A percentile compares a stretch with the other conserved stretches of the same genome.
These are phyloP conservation scores for Ogataea allantospora DNA, from an alignment of 805 yeast genomes.

Conservation along the genomic window DNA sequence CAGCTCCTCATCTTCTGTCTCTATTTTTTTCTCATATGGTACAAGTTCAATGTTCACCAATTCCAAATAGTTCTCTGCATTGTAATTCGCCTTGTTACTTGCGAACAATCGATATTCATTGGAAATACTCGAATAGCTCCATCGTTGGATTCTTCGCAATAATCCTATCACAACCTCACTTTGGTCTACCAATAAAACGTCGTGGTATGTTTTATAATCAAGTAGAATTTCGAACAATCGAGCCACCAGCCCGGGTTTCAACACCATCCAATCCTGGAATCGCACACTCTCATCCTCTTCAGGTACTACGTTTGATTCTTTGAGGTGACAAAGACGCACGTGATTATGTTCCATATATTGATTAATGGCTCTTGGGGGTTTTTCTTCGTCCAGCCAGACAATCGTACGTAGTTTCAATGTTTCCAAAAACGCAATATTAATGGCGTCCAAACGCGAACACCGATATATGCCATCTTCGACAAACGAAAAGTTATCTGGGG, in stretches of 20 bases:
- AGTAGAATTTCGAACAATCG: constrained; percentile 65
- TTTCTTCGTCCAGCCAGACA: constrained; percentile 78
- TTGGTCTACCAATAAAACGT: constrained; percentile 73
- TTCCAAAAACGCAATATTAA: constrained; percentile 73
- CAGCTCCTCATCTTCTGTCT: constrained; percentile 9
- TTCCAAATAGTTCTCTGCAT: constrained; percentile 81
- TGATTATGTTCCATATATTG: constrained; percentile 59
- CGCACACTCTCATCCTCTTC: constrained; percentile 28
- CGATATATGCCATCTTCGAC: constrained; percentile 87
- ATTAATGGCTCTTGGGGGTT: constrained; percentile 70
- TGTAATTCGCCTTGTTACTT: constrained; percentile 67
- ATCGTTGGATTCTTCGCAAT: constrained; percentile 77
- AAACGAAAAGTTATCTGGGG: constrained; percentile 89
- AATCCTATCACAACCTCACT: constrained; percentile 80
- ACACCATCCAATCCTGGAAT: constrained; percentile 65
- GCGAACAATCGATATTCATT: constrained; percentile 81
- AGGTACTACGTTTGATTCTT: constrained; percentile 22
- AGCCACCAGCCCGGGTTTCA: constrained; percentile 62
- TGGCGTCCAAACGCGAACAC: constrained; percentile 73
- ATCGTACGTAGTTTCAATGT: constrained; percentile 69
- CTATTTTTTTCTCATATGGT: constrained; percentile 34
- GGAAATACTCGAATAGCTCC: constrained; percentile 83
- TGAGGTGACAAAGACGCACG: constrained; percentile 50
- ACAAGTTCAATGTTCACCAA: constrained; percentile 56
- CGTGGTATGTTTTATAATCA: constrained; percentile 57